Conservation (phyloP, 768 basidiomycete genomes). For the Suillus subalutaceus region DNA sequence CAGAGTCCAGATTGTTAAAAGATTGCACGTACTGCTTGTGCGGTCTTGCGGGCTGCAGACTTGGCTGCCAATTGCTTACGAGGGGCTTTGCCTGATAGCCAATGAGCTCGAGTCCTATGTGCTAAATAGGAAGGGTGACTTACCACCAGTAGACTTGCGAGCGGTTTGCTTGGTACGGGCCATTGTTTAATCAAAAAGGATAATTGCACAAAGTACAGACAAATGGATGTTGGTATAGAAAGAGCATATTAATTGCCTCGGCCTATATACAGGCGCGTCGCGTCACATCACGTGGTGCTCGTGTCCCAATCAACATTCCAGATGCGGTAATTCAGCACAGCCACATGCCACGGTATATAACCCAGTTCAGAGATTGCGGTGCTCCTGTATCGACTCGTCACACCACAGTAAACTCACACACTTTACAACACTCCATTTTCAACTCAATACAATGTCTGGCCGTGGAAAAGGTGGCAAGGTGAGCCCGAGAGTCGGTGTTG, state of each 20-base stretch:
- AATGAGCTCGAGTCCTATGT: background rate
- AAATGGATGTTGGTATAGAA: conserved; percentile 10
- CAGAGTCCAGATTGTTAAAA: conserved; percentile 12
- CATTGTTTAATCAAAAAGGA: conserved; percentile 40
- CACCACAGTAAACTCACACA: conserved; percentile 17
- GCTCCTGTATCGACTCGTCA: conserved; percentile 13
- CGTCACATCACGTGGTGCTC: conserved; percentile 31
- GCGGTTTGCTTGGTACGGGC: conserved; percentile 79
- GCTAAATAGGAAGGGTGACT: conserved; percentile 18
- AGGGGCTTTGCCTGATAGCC: conserved; percentile 54
- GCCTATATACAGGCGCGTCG: conserved; percentile 25
- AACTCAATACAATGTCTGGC: conserved; percentile 74
- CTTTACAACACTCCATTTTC: conserved; percentile 20
- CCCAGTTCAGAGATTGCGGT: background rate
- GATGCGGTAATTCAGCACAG: conserved; percentile 31
- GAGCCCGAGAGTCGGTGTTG: conserved; percentile 13
- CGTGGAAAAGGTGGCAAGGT: conserved; percentile 96
- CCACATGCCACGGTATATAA: conserved; percentile 31
- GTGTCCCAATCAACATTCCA: conserved; percentile 25
- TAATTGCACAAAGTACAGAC: background rate
- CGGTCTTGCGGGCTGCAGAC: conserved; percentile 61
- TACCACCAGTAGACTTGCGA: conserved; percentile 77
- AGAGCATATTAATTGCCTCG: too few species aligned
- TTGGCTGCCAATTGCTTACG: conserved; percentile 76
- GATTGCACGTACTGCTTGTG: conserved; percentile 39